These are phyloP conservation scores for Solanum commersonii DNA, from an alignment of 257 asterid species.

Conservation along the genomic window DNA sequence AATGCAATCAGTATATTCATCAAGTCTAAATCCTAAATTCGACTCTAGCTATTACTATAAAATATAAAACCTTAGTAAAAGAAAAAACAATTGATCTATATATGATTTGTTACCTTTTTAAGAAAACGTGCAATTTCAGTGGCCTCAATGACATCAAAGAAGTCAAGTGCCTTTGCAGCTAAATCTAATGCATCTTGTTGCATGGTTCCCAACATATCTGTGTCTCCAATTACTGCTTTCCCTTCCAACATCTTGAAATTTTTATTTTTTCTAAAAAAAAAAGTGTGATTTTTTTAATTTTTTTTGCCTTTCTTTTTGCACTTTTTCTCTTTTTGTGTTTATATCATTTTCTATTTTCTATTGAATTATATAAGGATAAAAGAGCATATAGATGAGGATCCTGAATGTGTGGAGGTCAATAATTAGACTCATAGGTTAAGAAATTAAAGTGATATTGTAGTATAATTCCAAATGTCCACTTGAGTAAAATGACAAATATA, in stretches of 20 bases:
- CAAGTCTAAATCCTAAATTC: not conserved
- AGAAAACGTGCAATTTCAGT: constrained; percentile 74
- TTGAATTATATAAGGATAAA: constrained; percentile 1
- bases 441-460: constrained; percentile 6
- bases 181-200: constrained; percentile 70
- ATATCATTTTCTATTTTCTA: not conserved
- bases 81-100: not conserved
- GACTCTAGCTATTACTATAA: not conserved
- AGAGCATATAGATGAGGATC: constrained; percentile 19
- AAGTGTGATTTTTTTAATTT: not conserved
- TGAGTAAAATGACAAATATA: not conserved
- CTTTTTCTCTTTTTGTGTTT: not conserved
- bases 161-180: constrained; percentile 82
- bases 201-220: constrained; percentile 64
- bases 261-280: too few species aligned
- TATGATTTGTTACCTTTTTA: constrained; percentile 36
- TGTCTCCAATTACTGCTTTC: constrained; percentile 72
- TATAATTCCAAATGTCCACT: constrained; percentile 18
- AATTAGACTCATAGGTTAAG: constrained; percentile 3
- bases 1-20: too few species aligned
- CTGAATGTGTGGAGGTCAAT: constrained; percentile 37
- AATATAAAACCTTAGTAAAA: too few species aligned
- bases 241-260: constrained; percentile 52
- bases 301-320: not conserved
- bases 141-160: constrained; percentile 75